phyloP scores from a whole-genome alignment of 2,329 filamentous ascomycete species.

The Penicillium sp. region DNA sequence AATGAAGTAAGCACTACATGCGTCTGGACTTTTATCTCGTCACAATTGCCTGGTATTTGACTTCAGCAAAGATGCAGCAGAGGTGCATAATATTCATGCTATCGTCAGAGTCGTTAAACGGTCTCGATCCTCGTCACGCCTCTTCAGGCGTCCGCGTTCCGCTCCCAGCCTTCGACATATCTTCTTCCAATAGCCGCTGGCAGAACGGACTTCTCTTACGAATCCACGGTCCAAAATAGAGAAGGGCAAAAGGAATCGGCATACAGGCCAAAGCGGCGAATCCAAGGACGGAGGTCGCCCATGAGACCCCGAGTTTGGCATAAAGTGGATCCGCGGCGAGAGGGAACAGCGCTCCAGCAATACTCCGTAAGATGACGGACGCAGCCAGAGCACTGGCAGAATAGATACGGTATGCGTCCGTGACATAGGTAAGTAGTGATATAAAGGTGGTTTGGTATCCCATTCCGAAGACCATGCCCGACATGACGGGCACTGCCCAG shows the following conservation, averaged over 20 bases:
- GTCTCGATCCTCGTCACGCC: neutral
- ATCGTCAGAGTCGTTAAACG: neutral
- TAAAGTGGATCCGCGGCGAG: constrained; percentile 46
- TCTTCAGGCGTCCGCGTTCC: constrained; percentile 16
- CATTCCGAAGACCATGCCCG: constrained; percentile 60
- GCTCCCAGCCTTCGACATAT: constrained; percentile 13
- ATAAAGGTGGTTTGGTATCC: constrained; percentile 65
- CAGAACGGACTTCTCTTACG: constrained; percentile 32
- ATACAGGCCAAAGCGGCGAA: constrained; percentile 40
- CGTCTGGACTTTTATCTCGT: neutral
- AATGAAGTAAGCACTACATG: neutral
- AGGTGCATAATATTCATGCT: neutral
- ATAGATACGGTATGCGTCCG: constrained; percentile 66
- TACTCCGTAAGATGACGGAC: constrained; percentile 49
- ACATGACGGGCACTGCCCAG: constrained; percentile 58
- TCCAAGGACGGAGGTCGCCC: constrained; percentile 43
- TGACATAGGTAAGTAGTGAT: constrained; percentile 62
- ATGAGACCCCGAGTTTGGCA: constrained; percentile 36
- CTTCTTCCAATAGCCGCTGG: constrained; percentile 27
- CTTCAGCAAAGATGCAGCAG: neutral
- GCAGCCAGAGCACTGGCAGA: constrained; percentile 58
- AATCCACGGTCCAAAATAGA: constrained; percentile 28
- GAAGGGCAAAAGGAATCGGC: constrained; percentile 42
- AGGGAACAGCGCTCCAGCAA: constrained; percentile 57
- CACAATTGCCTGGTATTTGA: neutral